Conservation (phyloP, 2,329 filamentous ascomycete genomes). For the Colletotrichum zoysiae region DNA sequence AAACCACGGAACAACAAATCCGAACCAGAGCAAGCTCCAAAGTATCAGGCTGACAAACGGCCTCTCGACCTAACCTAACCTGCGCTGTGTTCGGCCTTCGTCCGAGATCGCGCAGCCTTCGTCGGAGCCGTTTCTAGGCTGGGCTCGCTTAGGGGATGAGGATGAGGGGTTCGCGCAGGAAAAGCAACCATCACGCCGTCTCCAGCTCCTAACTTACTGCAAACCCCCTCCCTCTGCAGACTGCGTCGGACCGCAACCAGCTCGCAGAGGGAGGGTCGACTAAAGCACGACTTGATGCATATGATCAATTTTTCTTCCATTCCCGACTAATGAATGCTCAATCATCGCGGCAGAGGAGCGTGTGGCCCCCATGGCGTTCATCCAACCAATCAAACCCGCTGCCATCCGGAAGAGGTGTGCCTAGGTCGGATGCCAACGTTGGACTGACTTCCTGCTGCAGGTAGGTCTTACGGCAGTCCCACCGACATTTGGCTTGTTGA, state of each 20-base stretch:
- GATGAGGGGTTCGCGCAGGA: slow-evolving; percentile 19
- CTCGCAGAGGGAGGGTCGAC: neutral
- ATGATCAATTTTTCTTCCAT: slow-evolving; percentile 5
- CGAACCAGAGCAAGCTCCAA: neutral
- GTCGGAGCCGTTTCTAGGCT: neutral
- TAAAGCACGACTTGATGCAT: slow-evolving; percentile 15
- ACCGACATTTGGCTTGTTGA: neutral
- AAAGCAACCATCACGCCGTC: slow-evolving; percentile 6
- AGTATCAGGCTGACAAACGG: neutral
- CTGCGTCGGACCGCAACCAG: slow-evolving; percentile 1
- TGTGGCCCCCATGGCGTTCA: slow-evolving; percentile 15
- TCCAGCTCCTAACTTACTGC: neutral
- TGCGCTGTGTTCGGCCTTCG: neutral
- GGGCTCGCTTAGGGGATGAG: neutral
- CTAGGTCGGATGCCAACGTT: slow-evolving; percentile 31
- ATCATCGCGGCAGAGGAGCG: slow-evolving; percentile 18
- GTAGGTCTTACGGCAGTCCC: slow-evolving; percentile 2
- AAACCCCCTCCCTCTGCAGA: neutral
- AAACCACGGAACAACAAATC: neutral
- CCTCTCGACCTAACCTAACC: neutral
- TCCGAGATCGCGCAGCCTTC: neutral
- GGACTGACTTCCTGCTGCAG: slow-evolving; percentile 9
- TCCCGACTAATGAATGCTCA: neutral
- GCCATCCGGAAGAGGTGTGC: slow-evolving; percentile 2
- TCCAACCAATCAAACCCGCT: slow-evolving; percentile 18